phyloP scores from a whole-genome alignment of 192 early-diverging fungal species.

The Backusella australiensis region DNA sequence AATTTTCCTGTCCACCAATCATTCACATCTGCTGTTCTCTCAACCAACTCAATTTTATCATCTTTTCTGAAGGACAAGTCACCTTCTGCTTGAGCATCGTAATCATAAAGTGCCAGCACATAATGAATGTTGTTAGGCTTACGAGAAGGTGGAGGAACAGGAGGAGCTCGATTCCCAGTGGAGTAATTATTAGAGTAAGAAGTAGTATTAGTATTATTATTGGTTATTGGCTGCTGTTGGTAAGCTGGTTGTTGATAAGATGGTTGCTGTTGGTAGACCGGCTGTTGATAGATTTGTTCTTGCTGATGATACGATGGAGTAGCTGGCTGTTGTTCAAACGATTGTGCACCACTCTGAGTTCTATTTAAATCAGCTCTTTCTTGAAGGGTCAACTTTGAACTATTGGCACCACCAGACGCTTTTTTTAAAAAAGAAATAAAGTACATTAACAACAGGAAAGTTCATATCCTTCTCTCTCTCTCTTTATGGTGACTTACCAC shows the following conservation, averaged over 20 bases:
- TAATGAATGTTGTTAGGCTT: conserved; percentile 33
- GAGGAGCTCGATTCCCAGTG: neutral
- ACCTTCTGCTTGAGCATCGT: conserved; percentile 66
- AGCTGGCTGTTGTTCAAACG: neutral
- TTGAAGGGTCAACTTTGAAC: conserved; percentile 23
- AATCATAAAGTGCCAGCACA: conserved; percentile 78
- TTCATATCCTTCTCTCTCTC: neutral
- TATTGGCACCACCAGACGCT: conserved; percentile 19
- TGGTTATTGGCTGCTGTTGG: neutral
- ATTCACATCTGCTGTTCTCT: conserved; percentile 54
- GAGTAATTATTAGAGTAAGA: neutral
- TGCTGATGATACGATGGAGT: neutral
- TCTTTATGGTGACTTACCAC: conserved; percentile 14
- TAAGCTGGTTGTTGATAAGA: neutral
- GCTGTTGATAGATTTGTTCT: neutral
- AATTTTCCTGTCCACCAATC: conserved; percentile 86
- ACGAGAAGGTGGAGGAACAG: conserved; percentile 37
- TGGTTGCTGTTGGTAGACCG: neutral
- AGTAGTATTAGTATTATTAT: neutral
- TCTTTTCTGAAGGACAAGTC: conserved; percentile 72
- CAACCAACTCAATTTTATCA: conserved; percentile 68
- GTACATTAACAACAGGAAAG: neutral
- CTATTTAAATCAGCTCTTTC: conserved; percentile 25
- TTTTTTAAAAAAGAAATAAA: neutral
- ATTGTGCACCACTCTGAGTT: neutral